Evolutionary conservation across 441 rosid species (phyloP), one percentile per base, ranked within the genome.

Genomic region (Biscutella laevigata): DNA sequence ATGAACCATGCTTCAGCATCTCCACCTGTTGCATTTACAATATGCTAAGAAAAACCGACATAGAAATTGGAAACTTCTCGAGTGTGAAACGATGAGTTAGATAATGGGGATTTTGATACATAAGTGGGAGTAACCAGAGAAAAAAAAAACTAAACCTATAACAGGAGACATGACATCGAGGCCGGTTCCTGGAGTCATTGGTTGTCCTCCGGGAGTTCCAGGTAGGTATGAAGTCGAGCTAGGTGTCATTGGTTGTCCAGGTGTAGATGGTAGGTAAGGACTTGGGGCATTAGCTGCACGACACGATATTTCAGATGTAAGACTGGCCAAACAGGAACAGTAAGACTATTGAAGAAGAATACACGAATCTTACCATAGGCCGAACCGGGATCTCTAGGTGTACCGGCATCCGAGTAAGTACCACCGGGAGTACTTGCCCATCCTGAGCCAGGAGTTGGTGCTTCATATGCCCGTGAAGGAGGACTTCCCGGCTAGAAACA

Each of bases 151-250:
- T 47, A 9, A 33, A 91, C 96, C 95, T 74, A 84, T 69, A 46
- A 75, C 95, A 59, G 99, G 97, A 62, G 99, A 92, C 97, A 88
- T 88, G 49, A 71, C 67, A 75, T 92, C 95, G 15, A 79, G 83
- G 66, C 95, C 91, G 14, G 94, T 88, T 58, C 95, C 97, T 15
- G 99, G 99, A 11, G 97, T 92, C 99, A 92, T 92, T 40, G 95
- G 99, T 70, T 92, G 99, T 47, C 95, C 96, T 15, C 96, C 96
- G 24, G 99, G 99, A 66, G 99, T 92, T 19, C 95, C 94, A 40
- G 99, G 99, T 57, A 88, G 74, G 71, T 77, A 92, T 13, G 77
- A 71, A 35, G 79, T 69, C 16, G 92, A 86, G 51, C 83, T 81
- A 7, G 99, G 99, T 14, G 97, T 92, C 96, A 86, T 82, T 10